A percentile compares a stretch with the other conserved stretches of the same genome.
Conservation (phyloP, 176 grass and related monocot species). For the Zoysia japonica region DNA sequence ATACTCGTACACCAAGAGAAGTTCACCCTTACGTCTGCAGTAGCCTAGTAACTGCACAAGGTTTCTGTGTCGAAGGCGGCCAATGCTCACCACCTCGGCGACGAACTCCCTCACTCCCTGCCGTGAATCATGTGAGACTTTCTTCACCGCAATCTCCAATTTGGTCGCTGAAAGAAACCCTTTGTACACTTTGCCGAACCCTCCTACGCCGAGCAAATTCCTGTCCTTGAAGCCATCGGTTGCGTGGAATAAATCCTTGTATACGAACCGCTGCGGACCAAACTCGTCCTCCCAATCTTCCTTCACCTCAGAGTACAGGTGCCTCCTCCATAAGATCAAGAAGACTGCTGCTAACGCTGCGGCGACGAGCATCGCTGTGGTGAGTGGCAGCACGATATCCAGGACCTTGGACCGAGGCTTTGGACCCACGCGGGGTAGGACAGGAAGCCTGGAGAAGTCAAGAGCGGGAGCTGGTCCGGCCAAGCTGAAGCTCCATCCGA, state of each 20-base stretch:
- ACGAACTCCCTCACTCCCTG: conserved; percentile 44
- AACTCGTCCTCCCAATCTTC: conserved; percentile 55
- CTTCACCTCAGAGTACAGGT: conserved; percentile 29
- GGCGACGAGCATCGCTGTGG: conserved; percentile 14
- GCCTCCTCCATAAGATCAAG: background rate
- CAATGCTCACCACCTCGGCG: conserved; percentile 47
- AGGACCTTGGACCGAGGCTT: conserved; percentile 31
- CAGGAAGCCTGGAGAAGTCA: conserved; percentile 24
- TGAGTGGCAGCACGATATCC: conserved; percentile 1
- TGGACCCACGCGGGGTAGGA: conserved; percentile 21
- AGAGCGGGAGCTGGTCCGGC: conserved; percentile 32
- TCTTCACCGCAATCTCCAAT: conserved; percentile 29
- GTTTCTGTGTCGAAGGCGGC: conserved; percentile 44
- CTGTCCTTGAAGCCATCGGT: conserved; percentile 44
- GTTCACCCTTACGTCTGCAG: conserved; percentile 40
- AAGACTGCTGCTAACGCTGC: background rate
- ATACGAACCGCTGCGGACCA: conserved; percentile 43
- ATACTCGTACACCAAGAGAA: conserved; percentile 50
- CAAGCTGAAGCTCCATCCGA: conserved; percentile 58
- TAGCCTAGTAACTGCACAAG: conserved; percentile 47
- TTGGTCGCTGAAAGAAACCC: conserved; percentile 7
- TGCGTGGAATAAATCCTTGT: conserved; percentile 44
- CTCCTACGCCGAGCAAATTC: conserved; percentile 34
- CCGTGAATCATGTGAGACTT: conserved; percentile 38
- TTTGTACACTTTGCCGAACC: conserved; percentile 42